Evolutionary conservation across 2,329 filamentous ascomycete genomes (phyloP).

Genomic region (Trichoderma cornu-damae): DNA sequence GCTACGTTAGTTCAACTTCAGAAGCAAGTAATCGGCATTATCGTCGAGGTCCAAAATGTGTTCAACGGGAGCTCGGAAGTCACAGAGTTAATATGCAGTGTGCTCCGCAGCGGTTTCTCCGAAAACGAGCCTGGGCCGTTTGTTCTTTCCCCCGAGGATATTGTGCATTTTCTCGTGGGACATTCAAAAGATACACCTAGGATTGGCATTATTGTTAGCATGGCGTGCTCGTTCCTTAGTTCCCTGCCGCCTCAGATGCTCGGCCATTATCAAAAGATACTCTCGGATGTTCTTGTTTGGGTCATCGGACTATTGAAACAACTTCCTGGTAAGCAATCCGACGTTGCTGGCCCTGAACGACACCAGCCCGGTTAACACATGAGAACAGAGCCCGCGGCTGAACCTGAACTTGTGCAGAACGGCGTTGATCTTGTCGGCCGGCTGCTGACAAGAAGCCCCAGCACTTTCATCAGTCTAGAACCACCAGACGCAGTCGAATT

Average conservation of each 20-base stretch:
- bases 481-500: conserved; percentile 54
- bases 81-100: conserved; percentile 64
- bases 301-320: conserved; percentile 57
- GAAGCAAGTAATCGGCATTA: conserved; percentile 41
- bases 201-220: conserved; percentile 64
- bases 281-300: conserved; percentile 54
- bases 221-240: conserved; percentile 64
- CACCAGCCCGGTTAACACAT: background rate
- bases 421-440: conserved; percentile 67
- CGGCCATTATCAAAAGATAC: conserved; percentile 42
- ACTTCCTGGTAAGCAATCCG: conserved; percentile 48
- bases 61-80: conserved; percentile 61
- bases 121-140: conserved; percentile 72
- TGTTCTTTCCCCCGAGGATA: conserved; percentile 61
- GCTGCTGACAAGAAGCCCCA: conserved; percentile 55
- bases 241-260: conserved; percentile 47
- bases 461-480: conserved; percentile 56
- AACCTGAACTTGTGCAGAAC: conserved; percentile 67
- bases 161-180: conserved; percentile 61
- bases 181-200: conserved; percentile 57
- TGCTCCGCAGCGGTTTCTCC: conserved; percentile 69
- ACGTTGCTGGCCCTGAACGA: background rate
- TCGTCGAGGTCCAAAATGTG: conserved; percentile 43
- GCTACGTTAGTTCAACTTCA: conserved; percentile 36
- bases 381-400: conserved; percentile 59